phyloP scores from a whole-genome alignment of 1,284 basidiomycete species.

The Apiotrichum montevideense region DNA sequence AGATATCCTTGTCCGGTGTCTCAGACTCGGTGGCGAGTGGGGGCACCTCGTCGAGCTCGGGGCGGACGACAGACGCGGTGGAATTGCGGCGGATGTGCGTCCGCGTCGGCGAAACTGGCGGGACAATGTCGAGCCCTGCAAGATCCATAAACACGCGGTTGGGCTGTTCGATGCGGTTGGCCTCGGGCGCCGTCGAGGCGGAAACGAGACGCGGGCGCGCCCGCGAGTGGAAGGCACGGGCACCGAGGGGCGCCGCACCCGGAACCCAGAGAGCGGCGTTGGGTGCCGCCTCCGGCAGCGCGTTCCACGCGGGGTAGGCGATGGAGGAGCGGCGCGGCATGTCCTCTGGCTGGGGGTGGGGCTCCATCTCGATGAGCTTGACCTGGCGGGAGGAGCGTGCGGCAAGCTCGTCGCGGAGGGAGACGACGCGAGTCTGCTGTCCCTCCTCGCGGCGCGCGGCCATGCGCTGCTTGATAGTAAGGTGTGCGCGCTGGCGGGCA shows the following conservation, averaged over 20 bases:
- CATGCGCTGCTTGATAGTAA: slow-evolving; percentile 15
- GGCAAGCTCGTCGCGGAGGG: slow-evolving; percentile 10
- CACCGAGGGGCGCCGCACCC: slow-evolving; percentile 11
- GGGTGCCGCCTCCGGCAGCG: slow-evolving; percentile 11
- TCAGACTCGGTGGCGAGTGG: too few relatives aligned
- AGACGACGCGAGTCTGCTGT: slow-evolving; percentile 8
- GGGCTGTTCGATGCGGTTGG: slow-evolving; percentile 22
- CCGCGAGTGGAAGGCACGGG: slow-evolving; percentile 28
- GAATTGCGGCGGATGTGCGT: slow-evolving; percentile 28
- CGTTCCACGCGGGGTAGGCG: slow-evolving; percentile 16
- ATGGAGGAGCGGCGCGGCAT: slow-evolving; percentile 6
- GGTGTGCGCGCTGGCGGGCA: slow-evolving; percentile 11
- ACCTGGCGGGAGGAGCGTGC: slow-evolving; percentile 22
- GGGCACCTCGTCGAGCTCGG: slow-evolving; percentile 2
- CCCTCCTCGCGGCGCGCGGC: slow-evolving; percentile 5
- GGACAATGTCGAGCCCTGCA: slow-evolving; percentile 32
- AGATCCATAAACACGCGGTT: slow-evolving; percentile 41
- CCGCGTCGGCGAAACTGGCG: slow-evolving; percentile 5
- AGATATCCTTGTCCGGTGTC: neutral
- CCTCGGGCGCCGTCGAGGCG: slow-evolving; percentile 6
- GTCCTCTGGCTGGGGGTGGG: neutral
- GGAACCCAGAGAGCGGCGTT: slow-evolving; percentile 15
- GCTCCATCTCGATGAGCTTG: slow-evolving; percentile 22
- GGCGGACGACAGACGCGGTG: slow-evolving; percentile 22
- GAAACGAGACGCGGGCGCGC: slow-evolving; percentile 7